phyloP scores from a whole-genome alignment of 345 rosid genomes.

The Brassica nigra region DNA sequence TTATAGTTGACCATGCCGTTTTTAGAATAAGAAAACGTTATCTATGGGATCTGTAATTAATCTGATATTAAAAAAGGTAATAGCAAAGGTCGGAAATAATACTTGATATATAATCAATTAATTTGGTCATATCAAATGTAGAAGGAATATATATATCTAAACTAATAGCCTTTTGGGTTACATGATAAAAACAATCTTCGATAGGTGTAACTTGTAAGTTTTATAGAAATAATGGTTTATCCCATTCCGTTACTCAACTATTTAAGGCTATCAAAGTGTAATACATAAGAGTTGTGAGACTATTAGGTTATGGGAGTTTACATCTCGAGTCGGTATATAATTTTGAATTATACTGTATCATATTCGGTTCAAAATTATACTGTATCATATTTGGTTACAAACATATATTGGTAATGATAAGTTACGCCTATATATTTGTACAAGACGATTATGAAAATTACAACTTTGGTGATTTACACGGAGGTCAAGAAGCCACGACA shows the following conservation, averaged over 20 bases:
- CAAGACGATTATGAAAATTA: background rate
- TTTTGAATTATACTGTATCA: background rate
- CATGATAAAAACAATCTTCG: background rate
- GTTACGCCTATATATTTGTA: no score
- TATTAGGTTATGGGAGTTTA: background rate
- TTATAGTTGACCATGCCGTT: no score
- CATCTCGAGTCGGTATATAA: background rate
- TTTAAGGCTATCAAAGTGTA: background rate
- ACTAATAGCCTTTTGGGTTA: background rate
- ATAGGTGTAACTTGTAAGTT: background rate
- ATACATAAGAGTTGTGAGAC: background rate
- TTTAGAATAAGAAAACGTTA: no score
- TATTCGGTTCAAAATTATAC: background rate
- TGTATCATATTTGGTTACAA: background rate
- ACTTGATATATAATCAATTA: background rate
- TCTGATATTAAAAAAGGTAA: no score
- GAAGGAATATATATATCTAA: background rate
- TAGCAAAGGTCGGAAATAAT: background rate
- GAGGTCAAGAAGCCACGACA: constrained; percentile 14
- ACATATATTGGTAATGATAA: background rate
- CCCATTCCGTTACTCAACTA: background rate
- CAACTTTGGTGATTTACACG: background rate
- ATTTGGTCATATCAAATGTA: background rate
- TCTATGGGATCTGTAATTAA: no score
- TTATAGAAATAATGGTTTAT: background rate